Base-by-base conservation (phyloP, 1,139 yeast species). In the Hemisphaericaspora xylanilytica region DNA sequence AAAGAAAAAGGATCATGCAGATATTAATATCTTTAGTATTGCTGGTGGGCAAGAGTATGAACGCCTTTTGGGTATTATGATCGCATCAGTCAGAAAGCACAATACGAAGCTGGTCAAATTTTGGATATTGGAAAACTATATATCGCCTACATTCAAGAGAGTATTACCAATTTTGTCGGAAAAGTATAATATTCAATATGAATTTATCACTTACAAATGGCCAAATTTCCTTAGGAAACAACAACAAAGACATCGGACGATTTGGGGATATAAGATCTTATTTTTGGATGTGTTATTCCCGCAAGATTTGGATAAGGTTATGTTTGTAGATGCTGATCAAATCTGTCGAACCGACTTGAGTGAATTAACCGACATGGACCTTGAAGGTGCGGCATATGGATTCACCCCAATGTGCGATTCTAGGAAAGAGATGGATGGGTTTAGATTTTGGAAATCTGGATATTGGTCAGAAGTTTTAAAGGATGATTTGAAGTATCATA, bases 281-380 rank as follows among this genome's bases (percentile, higher is more conserved):
- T 89, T 92, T 49, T 63, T 89, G 45, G 98, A 92, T 61, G 90
- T 85, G 0, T 58, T 92, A 38, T 88, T 92, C 59, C 97, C 98
- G 0, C 81, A 76, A 47, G 78, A 78, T 41, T 67, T 90, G 18
- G 78, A 81, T 3, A 81, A 81, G 43, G 80, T 92, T 2, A 80
- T 92, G 7, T 89, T 86, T 61, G 86, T 92, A 35, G 96, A 87
- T 58, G 87, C 96, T 3, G 95, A 85, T 54, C 90, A 82, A 56
- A 76, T 85, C 42, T 85, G 82, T 14, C 70, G 95, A 36, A 72
- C 88, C 0, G 95, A 88, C 52, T 61, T 88, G 71, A 64, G 70
- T 42, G 89, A 85, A 38, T 69, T 84, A 48, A 78, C 78, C 32
- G 80, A 77, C 35, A 51, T 78, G 34, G 94, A 84, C 53, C 63